Percentiles rank a stretch among this genome's conserved stretches.
phyloP scores from a whole-genome alignment of 108 stramenopile genomes.

The Epipyxis sp. region DNA sequence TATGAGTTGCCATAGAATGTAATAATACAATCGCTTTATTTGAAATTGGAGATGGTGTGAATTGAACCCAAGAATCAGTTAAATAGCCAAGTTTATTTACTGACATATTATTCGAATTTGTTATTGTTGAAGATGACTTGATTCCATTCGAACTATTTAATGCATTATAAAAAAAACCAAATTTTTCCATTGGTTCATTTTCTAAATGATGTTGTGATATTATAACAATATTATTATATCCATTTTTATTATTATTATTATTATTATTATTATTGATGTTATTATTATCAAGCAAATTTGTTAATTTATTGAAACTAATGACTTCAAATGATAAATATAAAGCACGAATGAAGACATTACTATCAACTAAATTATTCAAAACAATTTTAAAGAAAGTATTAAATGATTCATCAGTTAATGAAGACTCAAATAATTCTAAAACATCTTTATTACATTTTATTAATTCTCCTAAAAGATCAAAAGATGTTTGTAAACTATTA shows the following conservation, averaged over 20 bases:
- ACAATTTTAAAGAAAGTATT: slow-evolving; percentile 63
- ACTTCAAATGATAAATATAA: slow-evolving; percentile 63
- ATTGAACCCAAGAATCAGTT: background rate
- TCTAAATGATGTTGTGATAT: too few relatives aligned
- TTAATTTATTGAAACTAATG: background rate
- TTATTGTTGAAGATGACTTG: background rate
- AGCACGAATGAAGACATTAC: slow-evolving; percentile 80
- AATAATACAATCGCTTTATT: too few relatives aligned
- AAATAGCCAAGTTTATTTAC: background rate
- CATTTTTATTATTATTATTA: background rate
- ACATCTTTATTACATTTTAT: slow-evolving; percentile 67
- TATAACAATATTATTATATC: too few relatives aligned
- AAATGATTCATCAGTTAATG: slow-evolving; percentile 62
- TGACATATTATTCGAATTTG: too few relatives aligned
- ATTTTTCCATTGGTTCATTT: background rate
- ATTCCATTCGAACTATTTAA: background rate
- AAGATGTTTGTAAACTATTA: slow-evolving; percentile 74
- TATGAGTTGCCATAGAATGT: too few relatives aligned
- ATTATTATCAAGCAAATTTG: background rate
- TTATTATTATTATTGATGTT: background rate
- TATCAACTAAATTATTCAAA: slow-evolving; percentile 74
- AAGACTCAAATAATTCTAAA: slow-evolving; percentile 48
- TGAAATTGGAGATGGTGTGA: background rate
- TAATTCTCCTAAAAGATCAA: slow-evolving; percentile 79
- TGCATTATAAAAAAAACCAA: background rate